phyloP scores from a whole-genome alignment of 1,284 basidiomycete species.

The Somion occarium region DNA sequence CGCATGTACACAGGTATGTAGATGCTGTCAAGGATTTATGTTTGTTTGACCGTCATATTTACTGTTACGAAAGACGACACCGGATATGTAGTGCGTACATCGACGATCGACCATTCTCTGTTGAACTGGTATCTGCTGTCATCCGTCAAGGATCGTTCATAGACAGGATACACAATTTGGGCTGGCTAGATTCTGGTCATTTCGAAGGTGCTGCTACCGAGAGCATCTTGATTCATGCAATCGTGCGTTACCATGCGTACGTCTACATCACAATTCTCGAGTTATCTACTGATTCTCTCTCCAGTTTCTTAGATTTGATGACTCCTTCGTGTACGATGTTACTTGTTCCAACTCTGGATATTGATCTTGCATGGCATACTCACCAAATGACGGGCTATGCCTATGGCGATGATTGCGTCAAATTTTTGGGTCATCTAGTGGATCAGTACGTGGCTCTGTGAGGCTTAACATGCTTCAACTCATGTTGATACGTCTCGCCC shows the following conservation, averaged over 20 bases:
- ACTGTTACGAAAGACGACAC: neutral
- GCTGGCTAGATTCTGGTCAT: constrained; percentile 43
- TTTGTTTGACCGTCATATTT: no score
- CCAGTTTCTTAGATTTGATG: constrained; percentile 40
- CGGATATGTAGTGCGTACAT: constrained; percentile 40
- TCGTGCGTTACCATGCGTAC: constrained; percentile 31
- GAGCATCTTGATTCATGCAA: constrained; percentile 18
- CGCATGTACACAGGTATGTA: neutral
- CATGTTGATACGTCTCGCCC: neutral
- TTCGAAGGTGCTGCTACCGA: constrained; percentile 32
- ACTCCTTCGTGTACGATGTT: constrained; percentile 22
- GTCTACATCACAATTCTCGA: neutral
- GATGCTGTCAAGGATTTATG: constrained; percentile 6
- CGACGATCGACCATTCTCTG: constrained; percentile 43
- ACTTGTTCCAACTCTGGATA: constrained; percentile 38
- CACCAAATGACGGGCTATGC: constrained; percentile 34
- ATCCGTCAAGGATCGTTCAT: constrained; percentile 54
- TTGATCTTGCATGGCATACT: constrained; percentile 46
- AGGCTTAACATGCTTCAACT: neutral
- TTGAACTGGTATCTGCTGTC: constrained; percentile 51
- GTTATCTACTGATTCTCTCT: neutral
- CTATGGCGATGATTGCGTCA: constrained; percentile 31
- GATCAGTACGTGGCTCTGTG: constrained; percentile 29
- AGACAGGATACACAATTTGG: constrained; percentile 45
- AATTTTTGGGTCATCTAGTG: constrained; percentile 25